Base-by-base conservation (phyloP, 2,329 filamentous ascomycete species). In the Colletotrichum ledebouriae region DNA sequence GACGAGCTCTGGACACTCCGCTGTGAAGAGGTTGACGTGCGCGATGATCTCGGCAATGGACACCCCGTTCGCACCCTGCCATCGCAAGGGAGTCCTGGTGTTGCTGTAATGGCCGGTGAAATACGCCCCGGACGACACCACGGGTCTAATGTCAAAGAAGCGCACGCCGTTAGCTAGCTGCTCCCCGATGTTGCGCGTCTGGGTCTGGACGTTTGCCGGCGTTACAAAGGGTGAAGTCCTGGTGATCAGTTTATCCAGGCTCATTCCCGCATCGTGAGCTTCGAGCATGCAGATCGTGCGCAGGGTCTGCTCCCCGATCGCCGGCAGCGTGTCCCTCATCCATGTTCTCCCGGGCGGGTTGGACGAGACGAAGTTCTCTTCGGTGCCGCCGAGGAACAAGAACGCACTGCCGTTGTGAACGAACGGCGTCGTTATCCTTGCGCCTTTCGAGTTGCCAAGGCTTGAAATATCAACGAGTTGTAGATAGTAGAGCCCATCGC, bases 31-130 rank as follows among this genome's bases (percentile, higher is more conserved):
- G 39, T 58, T 58, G 3, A 58, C 41, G 9, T 13, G 15, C 5
- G 4, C 37, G 22, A 58, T 22, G 20, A 58, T 44, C 55, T 58
- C 55, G 15, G 22, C 55, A 22, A 58, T 29, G 0, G 55, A 44
- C 15, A 44, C 55, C 1, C 55, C 55, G 41, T 58, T 58, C 37
- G 55, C 55, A 15, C 55, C 55, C 39, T 58, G 55, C 55, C 55
- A 58, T 15, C 55, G 37, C 20, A 58, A 39, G 7, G 39, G 37
- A 12, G 39, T 29, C 37, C 22, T 22, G 5, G 55, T 58, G 22
- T 58, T 42, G 55, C 39, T 33, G 3, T 58, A 58, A 1, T 58
- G 55, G 4, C 55, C 55, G 15, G 55, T 58, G 9, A 58, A 58
- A 37, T 46, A 58, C 25, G 39, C 39, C 1, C 55, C 55, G 39